Evolutionary conservation across 129 eudicot genomes (phyloP), one percentile per base, ranked within the genome.

Genomic region (Artemisia tridentata): DNA sequence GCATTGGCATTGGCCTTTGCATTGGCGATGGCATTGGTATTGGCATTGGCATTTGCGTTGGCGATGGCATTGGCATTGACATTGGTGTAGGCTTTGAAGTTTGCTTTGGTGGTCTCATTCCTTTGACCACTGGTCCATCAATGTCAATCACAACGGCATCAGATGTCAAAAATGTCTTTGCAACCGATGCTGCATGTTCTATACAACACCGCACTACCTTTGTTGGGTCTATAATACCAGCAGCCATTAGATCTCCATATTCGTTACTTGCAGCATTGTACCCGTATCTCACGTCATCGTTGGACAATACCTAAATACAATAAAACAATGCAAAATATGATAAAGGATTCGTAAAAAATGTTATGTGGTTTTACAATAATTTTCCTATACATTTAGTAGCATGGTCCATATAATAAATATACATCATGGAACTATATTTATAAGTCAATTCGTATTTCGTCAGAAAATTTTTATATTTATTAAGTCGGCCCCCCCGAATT

Each of bases 191-290:
- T 56, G 96, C 88, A 80, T 92, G 84, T 82, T 88, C 96, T 71
- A 92, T 76, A 72, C 98, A 92, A 83, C 98, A 92, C 74, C 98
- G 81, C 8, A 92, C 84, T 27, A 92, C 98, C 91, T 92, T 92
- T 56, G 98, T 47, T 14, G 98, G 98, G 80, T 88, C 98, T 50
- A 92, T 68, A 69, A 92, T 84, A 59, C 95, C 88, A 68, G 82
- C 96, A 65, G 84, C 89, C 77, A 88, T 86, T 31, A 92, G 72
- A 83, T 92, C 89, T 61, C 88, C 95, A 54, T 92, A 92, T 34
- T 67, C 57, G 80, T 83, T 81, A 54, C 27, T 83, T 18, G 91
- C 95, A 79, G 96, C 98, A 81, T 92, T 92, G 73, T 88, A 92
- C 15, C 98, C 98, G 31, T 80, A 92, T 8, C 63, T 73, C 54